These are phyloP conservation scores for Desmodesmus armatus DNA, from an alignment of 139 green algal species.

Conservation along the genomic window DNA sequence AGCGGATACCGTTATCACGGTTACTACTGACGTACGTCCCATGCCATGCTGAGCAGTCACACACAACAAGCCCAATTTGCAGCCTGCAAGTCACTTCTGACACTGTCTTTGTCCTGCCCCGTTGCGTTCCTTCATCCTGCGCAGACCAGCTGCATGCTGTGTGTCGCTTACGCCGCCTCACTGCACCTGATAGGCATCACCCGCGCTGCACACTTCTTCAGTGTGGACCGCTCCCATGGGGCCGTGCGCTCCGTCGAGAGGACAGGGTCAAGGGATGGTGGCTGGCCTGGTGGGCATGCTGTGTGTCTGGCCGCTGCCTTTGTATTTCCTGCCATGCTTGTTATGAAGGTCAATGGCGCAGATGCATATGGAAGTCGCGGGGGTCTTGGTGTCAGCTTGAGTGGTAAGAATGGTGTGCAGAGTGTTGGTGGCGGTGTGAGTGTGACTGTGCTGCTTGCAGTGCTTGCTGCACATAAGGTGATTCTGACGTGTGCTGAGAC, in stretches of 20 bases:
- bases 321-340: slow-evolving; percentile 18
- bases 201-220: slow-evolving; percentile 15
- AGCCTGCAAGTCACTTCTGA: neutral
- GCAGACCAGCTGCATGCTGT: neutral
- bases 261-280: slow-evolving; percentile 9
- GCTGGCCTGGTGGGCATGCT: slow-evolving; percentile 7
- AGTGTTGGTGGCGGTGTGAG: too few species aligned
- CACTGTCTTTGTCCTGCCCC: neutral
- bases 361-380: neutral
- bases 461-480: slow-evolving; percentile 4
- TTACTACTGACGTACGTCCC: too few species aligned
- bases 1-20: too few species aligned
- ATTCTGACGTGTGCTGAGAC: neutral
- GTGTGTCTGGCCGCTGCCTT: slow-evolving; percentile 3
- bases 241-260: neutral
- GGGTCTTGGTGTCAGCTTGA: neutral
- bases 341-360: neutral
- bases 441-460: neutral
- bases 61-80: too few species aligned
- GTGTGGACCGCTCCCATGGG: neutral
- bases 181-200: slow-evolving; percentile 2
- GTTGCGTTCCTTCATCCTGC: too few species aligned
- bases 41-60: too few species aligned
- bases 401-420: neutral
- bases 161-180: neutral